These are phyloP conservation scores for Jacaranda mimosifolia DNA, from an alignment of 257 asterid genomes.

Conservation along the genomic window DNA sequence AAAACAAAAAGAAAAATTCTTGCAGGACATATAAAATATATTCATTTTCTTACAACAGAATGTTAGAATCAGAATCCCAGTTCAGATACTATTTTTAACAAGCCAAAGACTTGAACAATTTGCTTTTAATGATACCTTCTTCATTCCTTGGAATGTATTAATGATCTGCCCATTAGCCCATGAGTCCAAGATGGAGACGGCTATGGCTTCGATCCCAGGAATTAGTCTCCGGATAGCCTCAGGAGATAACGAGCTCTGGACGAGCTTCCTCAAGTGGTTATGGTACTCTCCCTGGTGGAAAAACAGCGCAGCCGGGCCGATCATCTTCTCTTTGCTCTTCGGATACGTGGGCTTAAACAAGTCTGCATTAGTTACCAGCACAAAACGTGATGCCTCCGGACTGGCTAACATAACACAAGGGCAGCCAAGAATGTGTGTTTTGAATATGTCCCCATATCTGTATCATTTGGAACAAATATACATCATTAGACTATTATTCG, in stretches of 20 bases:
- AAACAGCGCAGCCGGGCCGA: conserved; percentile 78
- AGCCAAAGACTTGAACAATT: too few relatives aligned
- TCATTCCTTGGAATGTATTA: conserved; percentile 70
- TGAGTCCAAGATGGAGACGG: conserved; percentile 54
- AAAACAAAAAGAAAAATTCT: not conserved
- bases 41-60: not conserved
- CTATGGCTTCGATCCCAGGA: conserved; percentile 55
- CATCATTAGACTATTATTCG: too few relatives aligned
- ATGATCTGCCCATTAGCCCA: conserved; percentile 51
- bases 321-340: conserved; percentile 84
- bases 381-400: conserved; percentile 80
- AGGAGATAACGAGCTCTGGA: conserved; percentile 59
- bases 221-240: conserved; percentile 55
- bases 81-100: not conserved
- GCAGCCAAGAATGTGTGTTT: conserved; percentile 78
- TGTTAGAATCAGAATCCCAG: not conserved
- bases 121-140: conserved; percentile 46
- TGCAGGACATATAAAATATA: not conserved
- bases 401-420: conserved; percentile 87
- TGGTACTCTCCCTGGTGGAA: conserved; percentile 83
- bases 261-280: conserved; percentile 58
- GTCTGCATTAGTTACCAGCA: conserved; percentile 65
- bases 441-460: conserved; percentile 86
- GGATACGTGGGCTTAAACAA: conserved; percentile 86
- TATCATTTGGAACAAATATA: not conserved